Percentiles rank a stretch among this genome's conserved stretches.
Evolutionary conservation across 176 grass and related monocot genomes (phyloP).

Genomic region (Phragmites australis): DNA sequence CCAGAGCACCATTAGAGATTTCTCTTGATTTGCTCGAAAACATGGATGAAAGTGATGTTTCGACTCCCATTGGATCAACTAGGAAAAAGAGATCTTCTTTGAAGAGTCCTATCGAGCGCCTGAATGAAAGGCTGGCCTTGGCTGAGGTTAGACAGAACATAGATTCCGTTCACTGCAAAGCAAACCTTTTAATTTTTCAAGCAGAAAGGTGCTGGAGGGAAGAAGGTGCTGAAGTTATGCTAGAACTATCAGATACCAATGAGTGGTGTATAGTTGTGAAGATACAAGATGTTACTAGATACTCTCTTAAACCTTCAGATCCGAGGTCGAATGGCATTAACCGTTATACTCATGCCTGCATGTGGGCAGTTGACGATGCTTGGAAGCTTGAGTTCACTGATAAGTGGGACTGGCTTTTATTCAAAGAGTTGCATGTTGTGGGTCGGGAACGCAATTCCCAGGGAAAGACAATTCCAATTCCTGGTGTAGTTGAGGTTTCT

Average conservation of each 20-base stretch:
- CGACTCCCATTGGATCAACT: conserved; percentile 57
- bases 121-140: conserved; percentile 65
- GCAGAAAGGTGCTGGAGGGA: conserved; percentile 84
- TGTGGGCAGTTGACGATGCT: conserved; percentile 79
- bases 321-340: conserved; percentile 68
- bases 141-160: conserved; percentile 81
- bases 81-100: conserved; percentile 57
- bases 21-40: conserved; percentile 67
- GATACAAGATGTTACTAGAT: conserved; percentile 53
- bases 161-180: conserved; percentile 58
- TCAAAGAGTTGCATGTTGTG: conserved; percentile 82
- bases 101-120: conserved; percentile 64
- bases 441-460: conserved; percentile 63
- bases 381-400: conserved; percentile 88
- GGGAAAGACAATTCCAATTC: conserved; percentile 63
- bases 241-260: conserved; percentile 59
- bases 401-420: conserved; percentile 88
- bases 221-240: conserved; percentile 65
- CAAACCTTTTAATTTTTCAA: conserved; percentile 68
- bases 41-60: conserved; percentile 79
- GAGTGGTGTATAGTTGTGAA: conserved; percentile 88
- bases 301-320: conserved; percentile 66
- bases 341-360: conserved; percentile 81
- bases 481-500: conserved; percentile 59
- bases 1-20: conserved; percentile 54